These are phyloP conservation scores for Athelia psychrophila DNA, from an alignment of 1,284 basidiomycete genomes.

Conservation along the genomic window DNA sequence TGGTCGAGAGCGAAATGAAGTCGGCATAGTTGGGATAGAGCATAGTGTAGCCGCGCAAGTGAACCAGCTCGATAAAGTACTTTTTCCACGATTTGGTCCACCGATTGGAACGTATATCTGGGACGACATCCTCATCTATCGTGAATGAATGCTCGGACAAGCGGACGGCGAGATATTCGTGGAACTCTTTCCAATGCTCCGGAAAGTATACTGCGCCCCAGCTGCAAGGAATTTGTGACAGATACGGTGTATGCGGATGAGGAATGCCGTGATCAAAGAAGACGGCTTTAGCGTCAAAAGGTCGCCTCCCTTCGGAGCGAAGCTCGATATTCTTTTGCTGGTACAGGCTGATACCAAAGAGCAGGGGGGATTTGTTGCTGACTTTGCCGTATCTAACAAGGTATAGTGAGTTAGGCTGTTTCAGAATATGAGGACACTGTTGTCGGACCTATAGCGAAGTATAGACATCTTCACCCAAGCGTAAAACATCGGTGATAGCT, in stretches of 20 bases:
- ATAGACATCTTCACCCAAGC: slow-evolving; percentile 79
- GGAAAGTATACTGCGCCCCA: slow-evolving; percentile 92
- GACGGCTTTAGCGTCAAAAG: slow-evolving; percentile 61
- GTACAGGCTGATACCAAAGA: slow-evolving; percentile 82
- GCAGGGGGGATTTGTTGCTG: slow-evolving; percentile 34
- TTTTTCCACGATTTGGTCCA: slow-evolving; percentile 86
- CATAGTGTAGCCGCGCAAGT: slow-evolving; percentile 80
- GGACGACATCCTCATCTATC: slow-evolving; percentile 53
- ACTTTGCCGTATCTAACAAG: slow-evolving; percentile 49
- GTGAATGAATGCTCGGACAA: slow-evolving; percentile 47
- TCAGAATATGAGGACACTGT: too few species aligned
- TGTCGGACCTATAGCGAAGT: slow-evolving; percentile 70
- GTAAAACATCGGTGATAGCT: slow-evolving; percentile 79
- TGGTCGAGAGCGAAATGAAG: slow-evolving; percentile 75
- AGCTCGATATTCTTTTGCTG: slow-evolving; percentile 81
- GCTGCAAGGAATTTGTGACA: slow-evolving; percentile 82
- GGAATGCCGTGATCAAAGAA: slow-evolving; percentile 43
- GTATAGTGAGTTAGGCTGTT: not conserved
- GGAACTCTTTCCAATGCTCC: slow-evolving; percentile 82
- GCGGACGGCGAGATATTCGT: slow-evolving; percentile 68
- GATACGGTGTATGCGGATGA: slow-evolving; percentile 61
- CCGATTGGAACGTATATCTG: slow-evolving; percentile 70
- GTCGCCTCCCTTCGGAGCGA: slow-evolving; percentile 59
- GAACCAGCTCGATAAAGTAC: slow-evolving; percentile 82
- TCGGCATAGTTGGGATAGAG: slow-evolving; percentile 78